Percentiles rank a stretch among this genome's conserved stretches.
Conservation (phyloP, 768 basidiomycete species). For the Termitomyces sp. region DNA sequence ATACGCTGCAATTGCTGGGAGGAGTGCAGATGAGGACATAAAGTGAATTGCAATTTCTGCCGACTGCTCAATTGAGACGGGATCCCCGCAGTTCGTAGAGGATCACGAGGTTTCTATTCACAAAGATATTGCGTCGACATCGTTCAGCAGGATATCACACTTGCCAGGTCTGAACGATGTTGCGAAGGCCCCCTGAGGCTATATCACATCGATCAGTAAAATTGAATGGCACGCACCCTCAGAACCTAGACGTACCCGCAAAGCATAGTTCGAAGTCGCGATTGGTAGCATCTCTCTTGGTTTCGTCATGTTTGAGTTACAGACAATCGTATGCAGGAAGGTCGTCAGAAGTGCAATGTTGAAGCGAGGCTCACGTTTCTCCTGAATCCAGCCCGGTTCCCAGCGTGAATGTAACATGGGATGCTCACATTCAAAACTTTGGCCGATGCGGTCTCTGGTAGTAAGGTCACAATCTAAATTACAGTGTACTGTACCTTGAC, state of each 20-base stretch:
- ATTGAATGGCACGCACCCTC: background rate
- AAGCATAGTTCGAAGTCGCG: slow-evolving; percentile 34
- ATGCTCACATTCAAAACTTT: slow-evolving; percentile 32
- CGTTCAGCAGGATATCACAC: slow-evolving; percentile 38
- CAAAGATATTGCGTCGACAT: slow-evolving; percentile 29
- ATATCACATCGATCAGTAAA: slow-evolving; percentile 7
- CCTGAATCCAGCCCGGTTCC: slow-evolving; percentile 32
- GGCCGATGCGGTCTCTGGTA: slow-evolving; percentile 35
- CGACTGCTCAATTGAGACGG: slow-evolving; percentile 37
- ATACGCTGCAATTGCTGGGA: slow-evolving; percentile 31
- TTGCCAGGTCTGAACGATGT: slow-evolving; percentile 33
- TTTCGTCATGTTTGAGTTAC: slow-evolving; percentile 29
- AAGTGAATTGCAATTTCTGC: slow-evolving; percentile 39
- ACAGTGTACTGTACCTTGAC: slow-evolving; percentile 5
- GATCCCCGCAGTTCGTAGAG: slow-evolving; percentile 34
- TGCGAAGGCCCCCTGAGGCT: slow-evolving; percentile 35
- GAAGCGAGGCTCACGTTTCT: slow-evolving; percentile 25
- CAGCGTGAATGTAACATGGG: slow-evolving; percentile 24
- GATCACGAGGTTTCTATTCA: slow-evolving; percentile 39
- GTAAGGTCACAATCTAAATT: background rate
- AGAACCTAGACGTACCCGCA: background rate
- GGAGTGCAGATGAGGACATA: slow-evolving; percentile 40
- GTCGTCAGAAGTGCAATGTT: slow-evolving; percentile 20
- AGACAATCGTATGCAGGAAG: slow-evolving; percentile 32
- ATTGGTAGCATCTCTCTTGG: slow-evolving; percentile 23